A percentile compares a stretch with the other conserved stretches of the same genome.
Conservation (phyloP, 1,284 basidiomycete species). For the Ceratobasidium theobromae region DNA sequence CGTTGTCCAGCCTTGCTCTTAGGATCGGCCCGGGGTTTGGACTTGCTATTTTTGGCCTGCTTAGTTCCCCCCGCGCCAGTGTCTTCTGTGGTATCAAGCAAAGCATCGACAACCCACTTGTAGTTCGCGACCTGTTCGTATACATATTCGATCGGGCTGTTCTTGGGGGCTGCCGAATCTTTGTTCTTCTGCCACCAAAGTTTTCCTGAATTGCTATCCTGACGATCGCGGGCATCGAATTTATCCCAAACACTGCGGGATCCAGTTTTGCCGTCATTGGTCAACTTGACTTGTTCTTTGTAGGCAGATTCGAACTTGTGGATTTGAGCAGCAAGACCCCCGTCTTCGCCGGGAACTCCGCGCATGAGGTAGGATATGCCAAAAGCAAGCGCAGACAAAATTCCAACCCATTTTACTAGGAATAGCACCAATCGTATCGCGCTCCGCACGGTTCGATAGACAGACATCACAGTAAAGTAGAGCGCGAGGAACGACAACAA, state of each 20-base stretch:
- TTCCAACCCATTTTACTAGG: constrained; percentile 31
- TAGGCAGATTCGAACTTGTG: neutral
- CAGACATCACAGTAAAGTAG: constrained; percentile 33
- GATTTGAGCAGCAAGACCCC: constrained; percentile 8
- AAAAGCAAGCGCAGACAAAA: constrained; percentile 8
- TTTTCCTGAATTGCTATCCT: neutral
- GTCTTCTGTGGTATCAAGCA: constrained; percentile 8
- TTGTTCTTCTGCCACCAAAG: constrained; percentile 28
- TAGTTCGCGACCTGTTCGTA: constrained; percentile 10
- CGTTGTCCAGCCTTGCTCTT: constrained; percentile 24
- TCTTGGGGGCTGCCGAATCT: neutral
- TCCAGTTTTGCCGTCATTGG: constrained; percentile 10
- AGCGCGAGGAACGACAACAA: constrained; percentile 32
- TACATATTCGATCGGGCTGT: neutral
- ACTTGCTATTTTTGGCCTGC: neutral
- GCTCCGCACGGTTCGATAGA: constrained; percentile 31
- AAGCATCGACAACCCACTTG: constrained; percentile 22
- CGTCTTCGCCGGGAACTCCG: neutral
- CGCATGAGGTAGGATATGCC: constrained; percentile 12
- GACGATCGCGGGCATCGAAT: constrained; percentile 19
- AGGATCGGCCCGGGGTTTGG: neutral
- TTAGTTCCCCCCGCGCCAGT: neutral
- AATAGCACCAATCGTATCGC: constrained; percentile 28
- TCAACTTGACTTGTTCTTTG: neutral
- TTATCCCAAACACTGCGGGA: constrained; percentile 19